A percentile compares a stretch with the other conserved stretches of the same genome.
Evolutionary conservation across 2,329 filamentous ascomycete species (phyloP).

Genomic region (Phialophora verrucosa): DNA sequence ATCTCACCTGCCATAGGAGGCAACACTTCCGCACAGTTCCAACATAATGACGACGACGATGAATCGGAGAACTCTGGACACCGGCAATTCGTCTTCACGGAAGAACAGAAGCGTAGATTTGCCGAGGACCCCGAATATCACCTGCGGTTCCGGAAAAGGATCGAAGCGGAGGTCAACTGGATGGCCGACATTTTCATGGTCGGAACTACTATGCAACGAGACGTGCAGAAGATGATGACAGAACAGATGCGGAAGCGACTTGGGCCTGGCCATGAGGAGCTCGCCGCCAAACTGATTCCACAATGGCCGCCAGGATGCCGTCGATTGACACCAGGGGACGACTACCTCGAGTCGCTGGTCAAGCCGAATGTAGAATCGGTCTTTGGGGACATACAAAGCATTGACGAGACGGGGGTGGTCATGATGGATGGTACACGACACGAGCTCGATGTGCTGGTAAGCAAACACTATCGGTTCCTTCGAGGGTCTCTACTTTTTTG

Average conservation of each 20-base stretch:
- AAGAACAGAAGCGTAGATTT: conserved; percentile 35
- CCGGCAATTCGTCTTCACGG: conserved; percentile 38
- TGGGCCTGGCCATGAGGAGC: conserved; percentile 27
- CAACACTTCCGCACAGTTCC: conserved; percentile 5
- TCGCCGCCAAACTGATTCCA: conserved; percentile 38
- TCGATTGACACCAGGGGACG: conserved; percentile 38
- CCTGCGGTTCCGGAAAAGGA: conserved; percentile 41
- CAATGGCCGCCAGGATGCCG: conserved; percentile 34
- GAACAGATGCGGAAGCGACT: conserved; percentile 38
- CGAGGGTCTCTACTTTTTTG: no score
- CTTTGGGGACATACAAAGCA: conserved; percentile 28
- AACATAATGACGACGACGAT: conserved; percentile 21
- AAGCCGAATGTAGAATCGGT: conserved; percentile 39
- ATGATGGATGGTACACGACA: conserved; percentile 43
- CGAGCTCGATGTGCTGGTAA: conserved; percentile 44
- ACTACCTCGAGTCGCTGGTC: conserved; percentile 40
- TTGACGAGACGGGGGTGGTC: conserved; percentile 40
- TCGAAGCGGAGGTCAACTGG: conserved; percentile 42
- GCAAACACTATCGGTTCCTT: background rate
- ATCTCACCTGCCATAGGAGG: conserved; percentile 33
- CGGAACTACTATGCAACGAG: conserved; percentile 14
- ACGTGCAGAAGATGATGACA: conserved; percentile 13
- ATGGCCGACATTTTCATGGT: conserved; percentile 32
- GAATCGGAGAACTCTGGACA: conserved; percentile 21
- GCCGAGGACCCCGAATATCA: conserved; percentile 37